Evolutionary conservation across 495 filamentous ascomycete genomes (phyloP), one percentile per base, ranked within the genome.

Genomic region (Aspergillus sclerotiicarbonarius): DNA sequence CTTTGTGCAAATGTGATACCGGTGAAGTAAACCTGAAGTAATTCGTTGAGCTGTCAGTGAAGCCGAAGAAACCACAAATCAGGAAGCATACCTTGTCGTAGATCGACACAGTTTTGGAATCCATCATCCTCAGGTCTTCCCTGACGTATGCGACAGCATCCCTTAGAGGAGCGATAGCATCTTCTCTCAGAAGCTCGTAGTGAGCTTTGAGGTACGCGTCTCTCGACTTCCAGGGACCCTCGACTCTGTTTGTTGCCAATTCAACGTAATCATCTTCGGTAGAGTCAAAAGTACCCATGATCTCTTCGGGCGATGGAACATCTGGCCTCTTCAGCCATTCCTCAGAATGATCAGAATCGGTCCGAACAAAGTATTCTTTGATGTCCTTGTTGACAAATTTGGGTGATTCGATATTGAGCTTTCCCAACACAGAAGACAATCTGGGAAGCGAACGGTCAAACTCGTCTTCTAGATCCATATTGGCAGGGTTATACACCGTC

Each of bases 151-250:
- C 67, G 10, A 90, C 82, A 0, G 84, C 84, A 64, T 78, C 77
- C 29, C 88, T 76, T 15, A 91, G 69, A 0, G 81, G 77, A 8
- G 84, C 77, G 10, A 84, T 72, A 0, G 77, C 78, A 60, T 91
- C 88, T 55, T 87, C 83, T 43, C 88, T 74, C n/a, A 89, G 68
- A 12, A 91, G 74, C 15, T 78, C 71, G 64, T 90, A 90, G 51
- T 90, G 87, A 0, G 83, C 74, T 55, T 76, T 65, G 2, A 91
- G 71, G 46, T 90, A 90, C 0, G 69, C 64, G 0, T 80, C 66
- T 32, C 80, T 82, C 0, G 77, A 80, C 0, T 54, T 35, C 77
- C 79, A 84, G 6, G 78, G 70, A 0, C 73, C 72, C 2, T 64
- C 51, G 21, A 81, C 67, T 13, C 62, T 64, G 45, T 84, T 82